Evolutionary conservation across 1,139 yeast genomes (phyloP).

Genomic region (Starmera stellimalicola): DNA sequence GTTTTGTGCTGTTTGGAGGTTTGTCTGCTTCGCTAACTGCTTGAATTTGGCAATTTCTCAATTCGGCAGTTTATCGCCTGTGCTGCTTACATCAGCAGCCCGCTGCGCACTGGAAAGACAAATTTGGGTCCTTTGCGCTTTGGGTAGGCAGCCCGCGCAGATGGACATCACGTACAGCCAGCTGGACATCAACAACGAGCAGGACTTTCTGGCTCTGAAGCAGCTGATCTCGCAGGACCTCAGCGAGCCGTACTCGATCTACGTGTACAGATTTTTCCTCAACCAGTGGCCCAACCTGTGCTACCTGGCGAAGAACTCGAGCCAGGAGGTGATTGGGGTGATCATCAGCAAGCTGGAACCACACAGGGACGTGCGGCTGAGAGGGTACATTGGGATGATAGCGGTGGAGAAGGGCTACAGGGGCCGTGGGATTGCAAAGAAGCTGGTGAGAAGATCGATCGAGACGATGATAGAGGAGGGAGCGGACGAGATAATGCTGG

Average conservation of each 20-base stretch:
- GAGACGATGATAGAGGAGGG: conserved; percentile 50
- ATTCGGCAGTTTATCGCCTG: neutral
- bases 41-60: neutral
- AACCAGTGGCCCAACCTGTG: conserved; percentile 64
- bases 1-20: too few relatives aligned
- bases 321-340: conserved; percentile 54
- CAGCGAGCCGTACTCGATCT: conserved; percentile 66
- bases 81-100: too few relatives aligned
- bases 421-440: conserved; percentile 74
- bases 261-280: conserved; percentile 60
- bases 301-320: conserved; percentile 34
- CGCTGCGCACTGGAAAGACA: neutral
- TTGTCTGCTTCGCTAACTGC: too few relatives aligned
- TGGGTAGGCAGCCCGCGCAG: conserved; percentile 3
- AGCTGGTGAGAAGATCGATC: conserved; percentile 54
- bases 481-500: conserved; percentile 85
- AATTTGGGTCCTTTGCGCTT: neutral
- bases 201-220: conserved; percentile 27
- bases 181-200: conserved; percentile 20
- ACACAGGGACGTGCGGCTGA: conserved; percentile 58
- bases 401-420: conserved; percentile 69
- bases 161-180: conserved; percentile 18
- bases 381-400: conserved; percentile 96
- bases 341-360: conserved; percentile 78
- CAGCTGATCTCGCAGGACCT: conserved; percentile 47